Conservation (phyloP, 352 stramenopile genomes). For the Phytophthora crassamura region DNA sequence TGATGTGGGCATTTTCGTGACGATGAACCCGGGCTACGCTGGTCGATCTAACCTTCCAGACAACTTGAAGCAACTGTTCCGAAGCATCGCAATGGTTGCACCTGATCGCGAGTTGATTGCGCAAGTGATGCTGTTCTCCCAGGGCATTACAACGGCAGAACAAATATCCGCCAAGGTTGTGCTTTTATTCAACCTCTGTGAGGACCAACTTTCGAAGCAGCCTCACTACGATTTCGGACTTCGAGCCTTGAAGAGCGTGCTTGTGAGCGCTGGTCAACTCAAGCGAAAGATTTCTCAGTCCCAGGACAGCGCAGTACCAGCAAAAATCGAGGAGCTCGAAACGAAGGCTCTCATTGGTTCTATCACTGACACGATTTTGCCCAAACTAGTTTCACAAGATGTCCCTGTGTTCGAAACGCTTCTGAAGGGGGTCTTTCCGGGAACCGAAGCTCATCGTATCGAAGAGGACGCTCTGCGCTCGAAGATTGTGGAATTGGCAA, state of each 20-base stretch:
- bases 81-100: conserved; percentile 99
- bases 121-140: conserved; percentile 99
- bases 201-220: conserved; percentile 98
- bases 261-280: conserved; percentile 98
- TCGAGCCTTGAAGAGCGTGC: conserved; percentile 98
- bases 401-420: conserved; percentile 97
- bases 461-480: conserved; percentile 90
- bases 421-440: conserved; percentile 97
- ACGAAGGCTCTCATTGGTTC: conserved; percentile 96
- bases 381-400: conserved; percentile 99
- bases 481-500: conserved; percentile 94
- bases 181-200: conserved; percentile 98
- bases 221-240: conserved; percentile 99
- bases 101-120: conserved; percentile 99
- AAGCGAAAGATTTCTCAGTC: conserved; percentile 93
- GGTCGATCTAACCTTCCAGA: conserved; percentile 97
- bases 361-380: conserved; percentile 99
- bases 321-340: conserved; percentile 86
- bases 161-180: conserved; percentile 97
- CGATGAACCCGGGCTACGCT: conserved; percentile 99
- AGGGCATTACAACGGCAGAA: conserved; percentile 99
- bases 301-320: conserved; percentile 38
- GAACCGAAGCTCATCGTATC: conserved; percentile 80
- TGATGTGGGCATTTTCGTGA: conserved; percentile 99
- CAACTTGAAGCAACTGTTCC: conserved; percentile 99